A percentile compares a stretch with the other conserved stretches of the same genome.
These are phyloP conservation scores for Suillus sp. DNA, from an alignment of 768 basidiomycete genomes.

Conservation along the genomic window DNA sequence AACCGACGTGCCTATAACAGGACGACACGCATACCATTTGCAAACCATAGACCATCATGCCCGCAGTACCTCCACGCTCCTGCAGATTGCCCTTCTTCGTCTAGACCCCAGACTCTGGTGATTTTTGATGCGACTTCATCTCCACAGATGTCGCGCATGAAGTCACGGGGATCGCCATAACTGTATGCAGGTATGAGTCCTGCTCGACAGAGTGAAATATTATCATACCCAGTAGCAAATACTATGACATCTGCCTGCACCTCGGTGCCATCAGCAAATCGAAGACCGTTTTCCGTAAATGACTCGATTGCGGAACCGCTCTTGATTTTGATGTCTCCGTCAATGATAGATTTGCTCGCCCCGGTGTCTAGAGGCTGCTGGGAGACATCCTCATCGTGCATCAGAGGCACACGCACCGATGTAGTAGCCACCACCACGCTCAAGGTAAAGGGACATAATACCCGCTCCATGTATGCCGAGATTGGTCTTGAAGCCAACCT, in stretches of 20 bases:
- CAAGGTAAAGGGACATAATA: constrained; percentile 28
- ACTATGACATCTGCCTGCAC: constrained; percentile 36
- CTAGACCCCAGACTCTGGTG: constrained; percentile 59
- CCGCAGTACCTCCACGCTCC: constrained; percentile 38
- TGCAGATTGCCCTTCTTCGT: constrained; percentile 61
- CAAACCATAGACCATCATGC: constrained; percentile 39
- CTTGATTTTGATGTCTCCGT: constrained; percentile 55
- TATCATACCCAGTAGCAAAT: constrained; percentile 33
- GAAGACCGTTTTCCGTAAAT: constrained; percentile 36
- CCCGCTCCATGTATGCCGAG: constrained; percentile 39
- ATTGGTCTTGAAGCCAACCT: constrained; percentile 41
- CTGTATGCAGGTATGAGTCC: constrained; percentile 32
- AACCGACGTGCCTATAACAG: neutral
- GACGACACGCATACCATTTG: constrained; percentile 19
- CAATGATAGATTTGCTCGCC: constrained; percentile 44
- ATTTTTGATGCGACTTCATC: constrained; percentile 47
- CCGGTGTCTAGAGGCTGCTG: constrained; percentile 33
- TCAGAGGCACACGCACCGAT: constrained; percentile 30
- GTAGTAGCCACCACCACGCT: constrained; percentile 43
- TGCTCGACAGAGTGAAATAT: neutral
- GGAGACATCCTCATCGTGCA: neutral
- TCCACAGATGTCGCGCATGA: constrained; percentile 47
- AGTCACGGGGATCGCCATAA: constrained; percentile 45
- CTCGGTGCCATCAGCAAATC: constrained; percentile 32
- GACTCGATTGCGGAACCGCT: constrained; percentile 37